Evolutionary conservation across 2,329 filamentous ascomycete genomes (phyloP), one percentile per base, ranked within the genome.

Genomic region (Pezizomycotina sp.): DNA sequence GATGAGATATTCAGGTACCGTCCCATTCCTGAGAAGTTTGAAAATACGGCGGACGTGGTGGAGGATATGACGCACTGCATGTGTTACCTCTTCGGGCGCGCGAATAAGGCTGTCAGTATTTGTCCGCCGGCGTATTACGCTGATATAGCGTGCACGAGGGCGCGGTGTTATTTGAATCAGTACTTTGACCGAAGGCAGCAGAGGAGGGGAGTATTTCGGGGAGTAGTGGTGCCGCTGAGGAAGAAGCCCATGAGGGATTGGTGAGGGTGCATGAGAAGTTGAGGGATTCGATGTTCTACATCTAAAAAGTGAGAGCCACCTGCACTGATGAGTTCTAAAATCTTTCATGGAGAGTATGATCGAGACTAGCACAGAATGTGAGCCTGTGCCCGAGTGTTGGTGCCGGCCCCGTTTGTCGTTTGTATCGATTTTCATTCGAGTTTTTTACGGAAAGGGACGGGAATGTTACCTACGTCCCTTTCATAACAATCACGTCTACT

Each of bases 91-190:
- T 92, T 77, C 51, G 80, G 79, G 5, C 72, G 84, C 6, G 82
- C 83, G 0, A 91, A 81, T 13, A 86, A 83, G 56, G 76, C 82
- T 0, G 81, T 92, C 28, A 82, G 77, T 51, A 72, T 92, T 47
- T 89, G 79, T 49, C 81, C 84, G 0, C 81, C 83, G 0, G 83
- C 82, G 0, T 92, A 92, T 61, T 92, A 92, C 52, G 83, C 84
- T 0, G 84, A 92, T 55, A 62, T 92, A 20, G 69, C 86, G 2
- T 91, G 81, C 53, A 78, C 81, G 46, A 66, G 83, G 2, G 76
- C 77, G 0, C 64, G 83, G 1, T 67, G 67, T 14, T 89, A 91
- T 14, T 48, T 51, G 6, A 44, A 50, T 24, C 44, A 45, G 6
- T 29, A 49, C 45, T 13, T 44, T 42, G 5, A 34, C 39, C 2